Evolutionary conservation across 208 protist genomes (phyloP), one percentile per base, ranked within the genome.

Genomic region (Leishmania major): DNA sequence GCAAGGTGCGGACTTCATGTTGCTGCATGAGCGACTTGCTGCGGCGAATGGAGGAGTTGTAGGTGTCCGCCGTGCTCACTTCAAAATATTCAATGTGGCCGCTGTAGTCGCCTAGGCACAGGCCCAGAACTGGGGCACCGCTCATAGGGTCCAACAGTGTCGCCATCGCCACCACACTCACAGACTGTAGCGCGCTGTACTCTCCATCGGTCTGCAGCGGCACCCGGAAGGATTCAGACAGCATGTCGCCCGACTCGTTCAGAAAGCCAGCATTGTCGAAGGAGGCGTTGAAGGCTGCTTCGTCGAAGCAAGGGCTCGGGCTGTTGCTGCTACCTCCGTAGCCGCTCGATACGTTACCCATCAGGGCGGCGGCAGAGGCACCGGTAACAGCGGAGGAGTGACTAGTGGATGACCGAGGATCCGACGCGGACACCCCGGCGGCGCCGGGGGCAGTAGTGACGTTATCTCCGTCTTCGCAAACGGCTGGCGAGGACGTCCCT

Each of bases 61-160:
- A 86, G 15, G 62, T 78, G 71, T 91, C 86, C 28, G 73, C 87
- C 1, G 88, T 84, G 71, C 85, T 90, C 70, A 96, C 83, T 84
- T 97, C 93, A 62, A 92, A 92, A 77, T 97, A 97, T 84, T 94
- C 89, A 2, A 97, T 89, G 71, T 93, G 88, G 40, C 94, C 93
- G 80, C 86, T 96, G 81, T 85, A 92, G 78, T 97, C 94, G n/a
- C 94, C 94, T 3, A 97, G 60, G 80, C 90, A 94, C 47, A 97
- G 47, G 7, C 90, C 88, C 37, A 97, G 75, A 60, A 93, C 87
- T 43, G 94, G 90, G 11, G 83, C 81, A 1, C 91, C 93, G 75
- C 90, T 92, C 55, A 93, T 85, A n/a, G 92, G 90, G 80, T 96
- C 93, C 35, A 92, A 87, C 70, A 97, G 71, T 40, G 92, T 93